Evolutionary conservation across 495 filamentous ascomycete species (phyloP).

Genomic region (Cercophora sp.): DNA sequence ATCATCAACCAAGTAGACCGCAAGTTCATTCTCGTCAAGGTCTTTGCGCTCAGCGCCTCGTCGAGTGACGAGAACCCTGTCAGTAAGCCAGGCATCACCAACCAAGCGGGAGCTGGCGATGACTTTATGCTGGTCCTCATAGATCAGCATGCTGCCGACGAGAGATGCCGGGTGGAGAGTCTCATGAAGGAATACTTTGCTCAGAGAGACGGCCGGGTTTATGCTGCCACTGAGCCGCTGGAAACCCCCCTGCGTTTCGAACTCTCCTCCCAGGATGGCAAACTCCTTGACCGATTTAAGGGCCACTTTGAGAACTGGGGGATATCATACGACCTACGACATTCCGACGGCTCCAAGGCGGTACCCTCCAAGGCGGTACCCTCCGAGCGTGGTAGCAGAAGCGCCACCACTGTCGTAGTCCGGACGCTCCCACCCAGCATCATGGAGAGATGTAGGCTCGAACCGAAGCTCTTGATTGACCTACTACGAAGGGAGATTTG

Average conservation of each 20-base stretch:
- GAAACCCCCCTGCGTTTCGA: constrained; percentile 59
- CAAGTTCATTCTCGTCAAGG: constrained; percentile 80
- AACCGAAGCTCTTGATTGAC: constrained; percentile 64
- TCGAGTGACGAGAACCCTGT: not conserved
- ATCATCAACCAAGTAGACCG: constrained; percentile 80
- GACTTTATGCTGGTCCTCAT: constrained; percentile 61
- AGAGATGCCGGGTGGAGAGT: constrained; percentile 74
- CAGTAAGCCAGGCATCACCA: not conserved
- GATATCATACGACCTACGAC: constrained; percentile 52
- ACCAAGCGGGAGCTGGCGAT: not conserved
- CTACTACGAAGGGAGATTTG: constrained; percentile 74
- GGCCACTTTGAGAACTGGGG: constrained; percentile 68
- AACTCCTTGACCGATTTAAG: constrained; percentile 51
- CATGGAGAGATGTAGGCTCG: constrained; percentile 66
- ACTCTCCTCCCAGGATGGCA: constrained; percentile 53
- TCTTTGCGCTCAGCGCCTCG: constrained; percentile 26
- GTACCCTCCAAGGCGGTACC: no score
- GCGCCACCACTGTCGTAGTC: constrained; percentile 40
- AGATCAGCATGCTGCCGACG: constrained; percentile 94
- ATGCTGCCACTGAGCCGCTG: constrained; percentile 25
- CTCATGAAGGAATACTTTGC: constrained; percentile 48
- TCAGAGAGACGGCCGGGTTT: not conserved
- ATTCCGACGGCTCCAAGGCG: not conserved
- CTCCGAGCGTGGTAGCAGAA: not conserved
- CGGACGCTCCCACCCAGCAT: constrained; percentile 64